Percentiles rank a stretch among this genome's conserved stretches.
These are phyloP conservation scores for Crithidia bombi DNA, from an alignment of 208 protist genomes.

Conservation along the genomic window DNA sequence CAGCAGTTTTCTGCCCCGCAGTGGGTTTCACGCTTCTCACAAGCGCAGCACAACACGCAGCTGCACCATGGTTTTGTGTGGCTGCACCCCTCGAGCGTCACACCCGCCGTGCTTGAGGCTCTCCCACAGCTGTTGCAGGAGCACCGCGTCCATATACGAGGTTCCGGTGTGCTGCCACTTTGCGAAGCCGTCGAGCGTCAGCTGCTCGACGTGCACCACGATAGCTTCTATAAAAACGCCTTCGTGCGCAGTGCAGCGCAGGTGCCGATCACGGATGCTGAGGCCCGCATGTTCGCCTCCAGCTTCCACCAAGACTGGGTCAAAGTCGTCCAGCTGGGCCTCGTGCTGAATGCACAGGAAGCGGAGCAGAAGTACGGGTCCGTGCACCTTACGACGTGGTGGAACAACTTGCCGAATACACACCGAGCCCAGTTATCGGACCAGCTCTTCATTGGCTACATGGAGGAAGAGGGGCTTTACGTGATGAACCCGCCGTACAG, in stretches of 20 bases:
- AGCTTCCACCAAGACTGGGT: conserved; percentile 71
- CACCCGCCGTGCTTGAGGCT: conserved; percentile 37
- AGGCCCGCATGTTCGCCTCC: conserved; percentile 53
- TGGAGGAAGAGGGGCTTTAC: conserved; percentile 73
- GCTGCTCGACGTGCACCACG: conserved; percentile 66
- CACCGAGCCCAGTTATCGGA: conserved; percentile 69
- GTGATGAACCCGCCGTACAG: conserved; percentile 86
- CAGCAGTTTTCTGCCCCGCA: background rate
- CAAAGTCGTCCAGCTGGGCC: conserved; percentile 61
- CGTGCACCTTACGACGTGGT: conserved; percentile 43
- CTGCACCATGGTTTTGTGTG: conserved; percentile 84
- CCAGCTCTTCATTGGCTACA: conserved; percentile 68
- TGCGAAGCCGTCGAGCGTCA: conserved; percentile 43
- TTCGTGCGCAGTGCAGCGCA: conserved; percentile 45
- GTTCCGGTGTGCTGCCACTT: conserved; percentile 51
- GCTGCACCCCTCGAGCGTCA: conserved; percentile 76
- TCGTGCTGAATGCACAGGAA: conserved; percentile 74
- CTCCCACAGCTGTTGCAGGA: conserved; percentile 50
- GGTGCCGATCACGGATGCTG: conserved; percentile 54
- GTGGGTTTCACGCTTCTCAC: conserved; percentile 26
- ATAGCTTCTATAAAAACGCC: conserved; percentile 74
- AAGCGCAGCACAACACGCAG: conserved; percentile 25
- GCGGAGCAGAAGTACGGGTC: conserved; percentile 57
- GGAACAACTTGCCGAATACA: conserved; percentile 37
- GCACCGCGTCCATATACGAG: conserved; percentile 51